Percentiles rank a stretch among this genome's conserved stretches.
phyloP scores from a whole-genome alignment of 768 basidiomycete genomes.

The Russula brevipes region DNA sequence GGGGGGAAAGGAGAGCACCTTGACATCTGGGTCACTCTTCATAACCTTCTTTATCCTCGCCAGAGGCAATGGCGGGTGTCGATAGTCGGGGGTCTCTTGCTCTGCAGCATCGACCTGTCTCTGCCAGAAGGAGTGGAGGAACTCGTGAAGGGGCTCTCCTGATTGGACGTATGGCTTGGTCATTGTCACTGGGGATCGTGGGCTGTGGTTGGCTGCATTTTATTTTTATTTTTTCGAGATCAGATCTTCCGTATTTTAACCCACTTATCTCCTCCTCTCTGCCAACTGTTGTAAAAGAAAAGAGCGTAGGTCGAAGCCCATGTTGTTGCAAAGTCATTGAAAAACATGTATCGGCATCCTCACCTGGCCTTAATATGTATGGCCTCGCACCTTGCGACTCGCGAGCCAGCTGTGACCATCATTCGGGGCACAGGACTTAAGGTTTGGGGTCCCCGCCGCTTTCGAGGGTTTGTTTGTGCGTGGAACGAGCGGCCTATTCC shows the following conservation, averaged over 20 bases:
- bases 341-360: too few species aligned
- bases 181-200: constrained; percentile 25
- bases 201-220: constrained; percentile 19
- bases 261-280: background rate
- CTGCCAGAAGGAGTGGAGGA: constrained; percentile 87
- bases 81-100: constrained; percentile 80
- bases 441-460: background rate
- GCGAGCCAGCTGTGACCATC: background rate
- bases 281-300: too few species aligned
- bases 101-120: constrained; percentile 83
- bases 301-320: too few species aligned
- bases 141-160: constrained; percentile 82
- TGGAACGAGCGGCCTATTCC: too few species aligned
- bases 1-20: constrained; percentile 48
- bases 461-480: too few species aligned
- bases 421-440: background rate
- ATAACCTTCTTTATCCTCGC: constrained; percentile 99
- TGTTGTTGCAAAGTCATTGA: too few species aligned
- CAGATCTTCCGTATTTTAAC: constrained; percentile 6
- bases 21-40: constrained; percentile 97
- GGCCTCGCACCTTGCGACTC: too few species aligned
- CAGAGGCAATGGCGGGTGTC: constrained; percentile 83
- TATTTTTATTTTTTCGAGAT: constrained; percentile 16
- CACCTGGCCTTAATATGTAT: too few species aligned
- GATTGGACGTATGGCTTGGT: constrained; percentile 66